Percentiles rank a stretch among this genome's conserved stretches.
Conservation (phyloP, 768 basidiomycete genomes). For the Lactarius tabidus region DNA sequence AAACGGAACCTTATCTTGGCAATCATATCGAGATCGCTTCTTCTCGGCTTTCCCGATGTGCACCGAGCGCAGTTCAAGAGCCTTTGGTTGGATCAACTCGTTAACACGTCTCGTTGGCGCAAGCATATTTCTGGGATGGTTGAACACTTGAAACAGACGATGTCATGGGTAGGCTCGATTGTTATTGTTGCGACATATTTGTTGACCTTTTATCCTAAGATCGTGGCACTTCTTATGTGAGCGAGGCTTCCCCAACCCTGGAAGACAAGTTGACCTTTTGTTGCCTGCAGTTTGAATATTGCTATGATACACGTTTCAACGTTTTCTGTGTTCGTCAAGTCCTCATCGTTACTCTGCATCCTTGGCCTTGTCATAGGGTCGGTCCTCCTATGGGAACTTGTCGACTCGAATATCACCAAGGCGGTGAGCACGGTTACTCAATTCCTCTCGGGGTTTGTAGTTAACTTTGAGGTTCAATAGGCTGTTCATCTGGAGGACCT, state of each 20-base stretch:
- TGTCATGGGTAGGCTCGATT: not conserved
- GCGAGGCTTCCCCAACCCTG: not conserved
- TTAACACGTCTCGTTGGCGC: not conserved
- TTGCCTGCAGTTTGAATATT: not conserved
- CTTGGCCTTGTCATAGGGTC: not conserved
- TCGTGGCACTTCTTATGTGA: not conserved
- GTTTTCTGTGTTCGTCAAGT: not conserved
- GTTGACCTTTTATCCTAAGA: not conserved
- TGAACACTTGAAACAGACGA: not conserved
- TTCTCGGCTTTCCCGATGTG: not conserved
- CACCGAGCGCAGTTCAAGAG: not conserved
- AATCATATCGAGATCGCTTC: no score
- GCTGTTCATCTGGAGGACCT: no score
- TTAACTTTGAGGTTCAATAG: no score
- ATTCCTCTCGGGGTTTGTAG: no score
- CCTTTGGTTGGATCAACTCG: no score
- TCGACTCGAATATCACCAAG: not conserved
- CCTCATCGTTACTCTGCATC: not conserved
- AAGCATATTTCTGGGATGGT: not conserved
- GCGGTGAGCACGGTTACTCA: not conserved
- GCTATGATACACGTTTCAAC: not conserved
- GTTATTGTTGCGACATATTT: no score
- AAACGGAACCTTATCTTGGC: not conserved
- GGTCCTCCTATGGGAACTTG: not conserved
- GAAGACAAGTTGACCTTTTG: not conserved